Evolutionary conservation across 2,329 filamentous ascomycete species (phyloP), one percentile per base, ranked within the genome.

Genomic region (Plectosphaerella plurivora): DNA sequence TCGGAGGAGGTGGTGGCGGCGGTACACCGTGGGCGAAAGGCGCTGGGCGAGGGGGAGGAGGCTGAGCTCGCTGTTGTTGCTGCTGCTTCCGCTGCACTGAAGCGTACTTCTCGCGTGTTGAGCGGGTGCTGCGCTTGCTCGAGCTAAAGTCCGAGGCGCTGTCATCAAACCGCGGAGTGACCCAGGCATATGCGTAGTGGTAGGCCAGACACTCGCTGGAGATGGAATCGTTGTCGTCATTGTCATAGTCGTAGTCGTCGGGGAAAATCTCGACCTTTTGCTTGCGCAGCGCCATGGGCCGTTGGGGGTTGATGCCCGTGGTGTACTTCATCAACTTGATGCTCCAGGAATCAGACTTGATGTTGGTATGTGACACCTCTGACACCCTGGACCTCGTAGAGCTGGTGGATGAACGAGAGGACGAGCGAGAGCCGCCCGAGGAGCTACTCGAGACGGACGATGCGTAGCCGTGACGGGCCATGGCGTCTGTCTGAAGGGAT

Each of bases 371-470:
- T 5, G 56, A 56, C 10, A 49, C 33, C n/a, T 49, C 47, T 12
- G 57, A 58, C 11, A 51, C 51, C 18, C 50, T 51, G 3, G 57
- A 55, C 51, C 50, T 53, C 45, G 48, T 58, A 46, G 55, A 58
- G 25, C 51, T 49, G 12, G 51, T 49, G 1, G 49, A 54, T 6
- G 55, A 55, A 16, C 55, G 47, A n/a, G 53, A 57, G 12, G 51
- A 53, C 10, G 55, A 50, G 20, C 51, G 49, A 36, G 53, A 54
- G 22, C 28, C 45, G 12, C 54, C 47, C 35, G 55, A 55, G 3
- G 53, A 55, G 37, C 44, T 49, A 35, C 52, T 53, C 11, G 55
- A 56, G 28, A 42, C 37, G 45, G 55, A 52, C 10, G 51, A 49
- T 39, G 45, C 48, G 20, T 51, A 49, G 33, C 20, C 52, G 47